Evolutionary conservation across 1,284 basidiomycete genomes (phyloP), one percentile per base, ranked within the genome.

Genomic region (Thelephora terrestris): DNA sequence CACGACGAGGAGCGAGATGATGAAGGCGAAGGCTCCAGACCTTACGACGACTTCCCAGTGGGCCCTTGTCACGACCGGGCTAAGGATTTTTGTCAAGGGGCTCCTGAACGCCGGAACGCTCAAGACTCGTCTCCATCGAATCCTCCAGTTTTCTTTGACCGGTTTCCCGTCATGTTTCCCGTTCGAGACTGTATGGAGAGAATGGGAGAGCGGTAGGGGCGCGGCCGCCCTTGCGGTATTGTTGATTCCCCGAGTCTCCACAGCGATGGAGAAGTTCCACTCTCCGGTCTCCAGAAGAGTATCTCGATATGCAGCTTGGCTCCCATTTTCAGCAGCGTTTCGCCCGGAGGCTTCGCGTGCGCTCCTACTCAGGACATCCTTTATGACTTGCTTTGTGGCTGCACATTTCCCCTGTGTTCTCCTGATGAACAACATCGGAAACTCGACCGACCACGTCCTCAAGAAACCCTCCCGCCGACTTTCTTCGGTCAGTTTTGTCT

Each of bases 31-130:
- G 4, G 61, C 14, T 35, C 60, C 67, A 29, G 73, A 72, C 27
- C 73, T 57, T 40, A 77, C 61, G 17, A 78, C 72, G 21, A 78
- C 71, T 64, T 88, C 85, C 86, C 85, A 89, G 57, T 89, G 86
- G 4, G 78, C 83, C 12, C 86, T 71, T 47, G 76, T 72, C 44
- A 88, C 75, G 47, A 81, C 69, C n/a, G 82, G 80, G 52, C 74
- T 83, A 43, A 83, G 69, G 24, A 88, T 70, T 38, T 70, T 72
- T 40, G 85, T 87, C 47, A 88, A 64, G 24, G 84, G 82, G 21
- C 73, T 66, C 17, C 76, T 73, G 53, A 88, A 87, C 49, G 81
- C 79, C 2, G 84, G 84, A 6, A 85, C 83, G 21, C 72, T 66
- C 46, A 71, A 71, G 50, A 81, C 70, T 51, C 69, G 61, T 51